Evolutionary conservation across 345 rosid genomes (phyloP).

Genomic region (Noccaea caerulescens): DNA sequence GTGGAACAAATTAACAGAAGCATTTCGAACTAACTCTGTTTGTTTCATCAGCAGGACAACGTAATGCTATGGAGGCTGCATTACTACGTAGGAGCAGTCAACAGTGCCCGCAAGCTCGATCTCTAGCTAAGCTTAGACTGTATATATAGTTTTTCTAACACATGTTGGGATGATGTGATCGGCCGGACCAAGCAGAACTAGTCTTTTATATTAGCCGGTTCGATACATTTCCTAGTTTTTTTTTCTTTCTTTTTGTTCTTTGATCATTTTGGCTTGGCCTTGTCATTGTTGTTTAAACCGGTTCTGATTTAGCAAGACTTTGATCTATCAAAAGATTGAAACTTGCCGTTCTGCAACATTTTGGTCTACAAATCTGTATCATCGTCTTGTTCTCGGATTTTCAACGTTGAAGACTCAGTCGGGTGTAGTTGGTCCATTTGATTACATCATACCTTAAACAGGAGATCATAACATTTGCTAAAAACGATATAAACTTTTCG

Average conservation of each 20-base stretch:
- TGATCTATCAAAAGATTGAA: constrained; percentile 10
- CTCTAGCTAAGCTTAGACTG: constrained; percentile 16
- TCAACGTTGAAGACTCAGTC: too few relatives aligned
- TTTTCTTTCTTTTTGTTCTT: too few relatives aligned
- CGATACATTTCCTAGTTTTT: neutral
- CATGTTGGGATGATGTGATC: constrained; percentile 1
- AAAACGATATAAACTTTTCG: too few relatives aligned
- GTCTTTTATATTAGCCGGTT: neutral
- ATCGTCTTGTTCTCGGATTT: too few relatives aligned
- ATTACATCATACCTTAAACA: too few relatives aligned
- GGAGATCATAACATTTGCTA: too few relatives aligned
- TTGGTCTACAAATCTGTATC: too few relatives aligned
- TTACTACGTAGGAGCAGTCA: constrained; percentile 38
- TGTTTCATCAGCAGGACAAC: constrained; percentile 27
- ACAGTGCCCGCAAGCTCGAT: constrained; percentile 32
- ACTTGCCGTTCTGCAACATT: neutral
- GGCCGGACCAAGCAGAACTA: neutral
- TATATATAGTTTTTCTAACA: neutral
- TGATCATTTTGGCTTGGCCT: neutral
- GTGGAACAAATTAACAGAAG: neutral
- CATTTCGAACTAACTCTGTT: constrained; percentile 11
- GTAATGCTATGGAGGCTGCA: constrained; percentile 38
- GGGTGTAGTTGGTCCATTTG: too few relatives aligned
- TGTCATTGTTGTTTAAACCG: neutral
- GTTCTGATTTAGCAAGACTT: neutral